Percentiles rank a stretch among this genome's conserved stretches.
These are phyloP conservation scores for Tetrahymena malaccensis DNA, from an alignment of 73 alveolate genomes.

Conservation along the genomic window DNA sequence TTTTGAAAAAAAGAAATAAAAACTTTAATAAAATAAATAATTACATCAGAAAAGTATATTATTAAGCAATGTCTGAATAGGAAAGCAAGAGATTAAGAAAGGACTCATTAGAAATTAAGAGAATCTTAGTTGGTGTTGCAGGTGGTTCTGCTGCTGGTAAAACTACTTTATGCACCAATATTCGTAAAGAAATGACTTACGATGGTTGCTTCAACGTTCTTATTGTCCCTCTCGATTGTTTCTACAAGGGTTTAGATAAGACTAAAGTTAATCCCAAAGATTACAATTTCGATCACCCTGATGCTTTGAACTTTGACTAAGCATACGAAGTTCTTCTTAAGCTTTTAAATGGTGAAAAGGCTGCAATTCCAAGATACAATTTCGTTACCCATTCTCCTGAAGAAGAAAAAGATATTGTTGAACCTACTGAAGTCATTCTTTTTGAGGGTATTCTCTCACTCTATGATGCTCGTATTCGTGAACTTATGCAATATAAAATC, in stretches of 20 bases:
- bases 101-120: background rate
- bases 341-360: slow-evolving; percentile 66
- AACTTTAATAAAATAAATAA: background rate
- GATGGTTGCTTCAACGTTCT: slow-evolving; percentile 21
- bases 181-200: slow-evolving; percentile 21
- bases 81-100: background rate
- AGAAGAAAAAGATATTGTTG: slow-evolving; percentile 34
- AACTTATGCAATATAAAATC: slow-evolving; percentile 55
- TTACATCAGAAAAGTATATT: background rate
- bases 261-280: slow-evolving; percentile 1
- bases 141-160: slow-evolving; percentile 99
- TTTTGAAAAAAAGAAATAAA: background rate
- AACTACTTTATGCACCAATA: slow-evolving; percentile 75
- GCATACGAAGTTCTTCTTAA: slow-evolving; percentile 52
- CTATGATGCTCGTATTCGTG: slow-evolving; percentile 86
- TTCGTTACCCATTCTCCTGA: slow-evolving; percentile 59
- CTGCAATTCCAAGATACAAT: slow-evolving; percentile 81
- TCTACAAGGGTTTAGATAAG: slow-evolving; percentile 34
- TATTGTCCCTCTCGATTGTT: slow-evolving; percentile 18
- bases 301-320: slow-evolving; percentile 83
- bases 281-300: slow-evolving; percentile 89
- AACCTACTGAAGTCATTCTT: slow-evolving; percentile 80
- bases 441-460: slow-evolving; percentile 97
- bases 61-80: background rate
- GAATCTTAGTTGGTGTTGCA: slow-evolving; percentile 81